Evolutionary conservation across 2,329 filamentous ascomycete species (phyloP).

Genomic region (Thielaviopsis populi): DNA sequence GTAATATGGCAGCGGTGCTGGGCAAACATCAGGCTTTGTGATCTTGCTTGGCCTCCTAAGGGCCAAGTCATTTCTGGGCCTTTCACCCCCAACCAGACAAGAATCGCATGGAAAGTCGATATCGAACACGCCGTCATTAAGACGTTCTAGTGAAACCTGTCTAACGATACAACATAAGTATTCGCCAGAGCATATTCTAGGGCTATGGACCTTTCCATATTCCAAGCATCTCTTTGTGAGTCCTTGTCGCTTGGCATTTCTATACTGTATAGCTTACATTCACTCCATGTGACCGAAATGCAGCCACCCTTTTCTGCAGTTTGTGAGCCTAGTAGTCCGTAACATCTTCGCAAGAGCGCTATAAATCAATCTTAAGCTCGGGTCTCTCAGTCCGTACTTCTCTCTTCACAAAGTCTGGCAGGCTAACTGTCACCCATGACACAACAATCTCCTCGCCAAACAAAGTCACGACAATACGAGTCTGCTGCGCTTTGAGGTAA

Average conservation of each 20-base stretch:
- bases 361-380: too few species aligned
- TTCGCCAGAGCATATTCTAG: neutral
- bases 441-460: too few species aligned
- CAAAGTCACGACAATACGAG: too few species aligned
- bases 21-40: neutral
- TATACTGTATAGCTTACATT: neutral
- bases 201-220: too few species aligned
- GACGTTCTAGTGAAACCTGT: neutral
- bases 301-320: neutral
- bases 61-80: neutral
- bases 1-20: neutral
- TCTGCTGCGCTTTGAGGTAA: too few species aligned
- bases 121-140: neutral
- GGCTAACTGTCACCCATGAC: too few species aligned
- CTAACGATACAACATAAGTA: neutral
- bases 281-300: neutral
- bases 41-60: neutral
- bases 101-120: neutral
- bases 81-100: neutral
- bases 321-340: neutral
- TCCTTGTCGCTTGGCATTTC: too few species aligned
- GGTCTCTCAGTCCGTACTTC: too few species aligned
- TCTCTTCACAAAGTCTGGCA: too few species aligned
- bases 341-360: neutral
- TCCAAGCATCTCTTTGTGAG: too few species aligned